Conservation (phyloP, 257 asterid genomes). For the Solanum rostratum region DNA sequence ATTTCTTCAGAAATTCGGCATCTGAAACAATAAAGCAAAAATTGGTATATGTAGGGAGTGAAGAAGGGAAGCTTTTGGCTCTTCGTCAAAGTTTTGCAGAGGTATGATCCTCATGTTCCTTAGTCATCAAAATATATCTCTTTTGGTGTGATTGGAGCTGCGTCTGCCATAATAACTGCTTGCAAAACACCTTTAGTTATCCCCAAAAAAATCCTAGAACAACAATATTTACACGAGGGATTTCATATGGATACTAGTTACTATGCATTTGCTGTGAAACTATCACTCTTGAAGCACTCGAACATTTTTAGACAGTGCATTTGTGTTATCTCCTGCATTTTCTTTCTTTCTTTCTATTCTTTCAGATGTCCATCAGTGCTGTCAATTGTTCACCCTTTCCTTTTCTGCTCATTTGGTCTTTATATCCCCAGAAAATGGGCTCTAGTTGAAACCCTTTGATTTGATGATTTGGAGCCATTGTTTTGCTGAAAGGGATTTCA, state of each 20-base stretch:
- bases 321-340: background rate
- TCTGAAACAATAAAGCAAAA: constrained; percentile 77
- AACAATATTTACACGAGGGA: background rate
- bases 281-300: background rate
- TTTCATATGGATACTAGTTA: background rate
- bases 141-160: background rate
- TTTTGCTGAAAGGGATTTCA: background rate
- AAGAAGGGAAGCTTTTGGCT: constrained; percentile 91
- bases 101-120: constrained; percentile 28
- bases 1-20: constrained; percentile 67
- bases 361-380: background rate
- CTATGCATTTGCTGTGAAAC: background rate
- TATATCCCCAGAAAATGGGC: background rate
- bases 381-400: background rate
- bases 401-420: background rate
- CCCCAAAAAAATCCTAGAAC: background rate
- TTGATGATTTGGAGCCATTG: background rate
- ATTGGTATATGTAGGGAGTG: constrained; percentile 81
- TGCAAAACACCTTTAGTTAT: background rate
- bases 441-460: background rate
- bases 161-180: background rate
- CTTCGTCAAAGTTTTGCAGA: constrained; percentile 84
- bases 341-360: background rate
- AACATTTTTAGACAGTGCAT: background rate
- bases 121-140: background rate